These are phyloP conservation scores for Erodium trifolium DNA, from an alignment of 441 rosid species.

Conservation along the genomic window DNA sequence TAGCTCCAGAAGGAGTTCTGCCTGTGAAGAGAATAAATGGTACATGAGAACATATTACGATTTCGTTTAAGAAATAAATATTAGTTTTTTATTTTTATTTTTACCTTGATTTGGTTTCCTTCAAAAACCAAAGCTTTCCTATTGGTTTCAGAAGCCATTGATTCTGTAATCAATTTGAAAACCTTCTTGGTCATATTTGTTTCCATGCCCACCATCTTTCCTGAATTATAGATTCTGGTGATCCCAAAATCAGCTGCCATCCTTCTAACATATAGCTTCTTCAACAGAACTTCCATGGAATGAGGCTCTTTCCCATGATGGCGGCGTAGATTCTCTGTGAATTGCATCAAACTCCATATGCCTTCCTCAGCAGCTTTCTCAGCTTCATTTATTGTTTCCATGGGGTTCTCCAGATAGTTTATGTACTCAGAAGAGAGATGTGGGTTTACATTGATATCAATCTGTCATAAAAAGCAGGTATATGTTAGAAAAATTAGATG, in stretches of 20 bases:
- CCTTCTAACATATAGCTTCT: slow-evolving; percentile 84
- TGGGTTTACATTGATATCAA: slow-evolving; percentile 70
- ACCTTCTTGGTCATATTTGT: slow-evolving; percentile 73
- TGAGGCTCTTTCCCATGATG: slow-evolving; percentile 89
- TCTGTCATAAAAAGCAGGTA: slow-evolving; percentile 34
- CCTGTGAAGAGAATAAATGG: slow-evolving; percentile 36
- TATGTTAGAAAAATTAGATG: slow-evolving; percentile 3
- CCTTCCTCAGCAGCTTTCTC: slow-evolving; percentile 86
- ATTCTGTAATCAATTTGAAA: slow-evolving; percentile 73
- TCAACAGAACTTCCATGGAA: slow-evolving; percentile 80
- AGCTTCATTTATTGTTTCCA: slow-evolving; percentile 72
- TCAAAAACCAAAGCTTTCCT: slow-evolving; percentile 55
- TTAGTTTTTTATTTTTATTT: not conserved
- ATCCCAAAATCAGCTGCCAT: slow-evolving; percentile 98
- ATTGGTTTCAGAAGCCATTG: slow-evolving; percentile 60
- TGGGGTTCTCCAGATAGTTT: slow-evolving; percentile 80
- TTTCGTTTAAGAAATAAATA: slow-evolving; percentile 11
- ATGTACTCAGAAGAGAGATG: slow-evolving; percentile 87
- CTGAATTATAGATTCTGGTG: slow-evolving; percentile 58
- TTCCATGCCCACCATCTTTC: slow-evolving; percentile 85
- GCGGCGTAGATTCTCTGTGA: slow-evolving; percentile 74
- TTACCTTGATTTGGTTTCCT: slow-evolving; percentile 76
- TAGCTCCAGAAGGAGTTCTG: slow-evolving; percentile 90
- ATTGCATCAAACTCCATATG: slow-evolving; percentile 82
- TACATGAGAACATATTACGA: not conserved